Base-by-base conservation (phyloP, 2,329 filamentous ascomycete species). In the Fusarium sp. region DNA sequence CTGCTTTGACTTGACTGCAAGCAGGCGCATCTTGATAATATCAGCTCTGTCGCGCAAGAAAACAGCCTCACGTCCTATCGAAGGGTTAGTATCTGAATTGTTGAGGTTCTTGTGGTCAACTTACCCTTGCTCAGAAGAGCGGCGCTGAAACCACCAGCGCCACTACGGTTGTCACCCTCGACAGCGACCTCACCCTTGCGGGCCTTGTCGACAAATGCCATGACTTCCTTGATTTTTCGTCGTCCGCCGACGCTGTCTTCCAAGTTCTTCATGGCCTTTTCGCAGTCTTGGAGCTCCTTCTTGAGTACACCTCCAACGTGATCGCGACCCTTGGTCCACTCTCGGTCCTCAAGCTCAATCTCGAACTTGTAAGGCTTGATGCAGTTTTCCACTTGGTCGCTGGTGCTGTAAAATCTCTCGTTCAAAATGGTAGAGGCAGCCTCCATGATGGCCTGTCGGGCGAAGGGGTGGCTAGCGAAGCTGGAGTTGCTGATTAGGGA, bases 361-460 rank as follows among this genome's bases (percentile, higher is more conserved):
- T 98, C 94, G 75, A 95, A 98, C 80, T 99, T 99, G 86, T 95
- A 99, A 0, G 97, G 96, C 82, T 99, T 99, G 83, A 99, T 97
- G 80, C 95, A 99, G 79, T 98, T 98, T 81, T 99, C 96, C 2
- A 99, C 93, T 82, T 98, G 96, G 78, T 99, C 97, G 71, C 93
- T 96, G 2, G 97, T 99, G 82, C 95, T 96, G 83, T 98, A 98
- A 72, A 97, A 97, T 18, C 95, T 88, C 77, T 99, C 96, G 73
- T 96, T 96, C 17, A 99, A 84, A 58, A 99, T 98, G 31, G 90
- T 92, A 1, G 94, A 93, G 3, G 94, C 94, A 2, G 96, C 95
- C 75, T 98, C 94, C 52, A 91, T 93, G 73, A 99, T 98, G n/a
- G 94, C 93, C 80, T 96, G 91, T 39, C 94, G 92, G 14, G 96